Conservation (phyloP, 176 grass and related monocot genomes). For the Raddia distichophylla region DNA sequence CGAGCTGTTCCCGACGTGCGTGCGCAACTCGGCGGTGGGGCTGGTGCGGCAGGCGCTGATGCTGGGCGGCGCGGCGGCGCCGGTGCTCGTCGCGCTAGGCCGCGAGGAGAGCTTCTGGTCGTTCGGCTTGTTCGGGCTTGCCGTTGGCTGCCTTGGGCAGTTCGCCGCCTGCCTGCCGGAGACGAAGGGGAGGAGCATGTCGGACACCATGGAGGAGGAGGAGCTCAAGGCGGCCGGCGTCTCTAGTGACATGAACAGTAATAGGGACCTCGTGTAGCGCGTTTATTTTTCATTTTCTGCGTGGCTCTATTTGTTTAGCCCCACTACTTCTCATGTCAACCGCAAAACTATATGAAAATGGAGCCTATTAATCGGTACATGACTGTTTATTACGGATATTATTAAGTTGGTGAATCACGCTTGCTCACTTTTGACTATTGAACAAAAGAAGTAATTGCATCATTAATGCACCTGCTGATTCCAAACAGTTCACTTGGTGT, state of each 20-base stretch:
- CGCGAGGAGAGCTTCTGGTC: conserved; percentile 64
- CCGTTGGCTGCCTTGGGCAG: conserved; percentile 56
- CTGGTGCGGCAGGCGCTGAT: conserved; percentile 66
- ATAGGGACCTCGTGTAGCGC: conserved; percentile 33
- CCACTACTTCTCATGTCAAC: too few relatives aligned
- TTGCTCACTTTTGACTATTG: too few relatives aligned
- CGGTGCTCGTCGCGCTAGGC: conserved; percentile 70
- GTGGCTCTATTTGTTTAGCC: too few relatives aligned
- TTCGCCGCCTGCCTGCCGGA: conserved; percentile 65
- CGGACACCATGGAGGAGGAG: conserved; percentile 96
- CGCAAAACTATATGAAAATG: too few relatives aligned
- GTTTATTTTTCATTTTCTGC: too few relatives aligned
- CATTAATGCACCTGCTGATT: too few relatives aligned
- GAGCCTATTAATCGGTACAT: too few relatives aligned
- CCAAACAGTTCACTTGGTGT: too few relatives aligned
- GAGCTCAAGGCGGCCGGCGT: conserved; percentile 50
- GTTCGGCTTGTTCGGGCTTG: conserved; percentile 74
- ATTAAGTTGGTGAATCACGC: too few relatives aligned
- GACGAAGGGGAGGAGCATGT: conserved; percentile 69
- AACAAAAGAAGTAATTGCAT: too few relatives aligned
- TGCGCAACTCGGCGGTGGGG: conserved; percentile 82
- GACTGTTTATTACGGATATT: too few relatives aligned
- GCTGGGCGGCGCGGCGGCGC: conserved; percentile 71
- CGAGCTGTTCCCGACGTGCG: conserved; percentile 91
- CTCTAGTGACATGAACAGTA: neutral